These are phyloP conservation scores for Aspergillus nomiae DNA, from an alignment of 2,329 filamentous ascomycete species.

Conservation along the genomic window DNA sequence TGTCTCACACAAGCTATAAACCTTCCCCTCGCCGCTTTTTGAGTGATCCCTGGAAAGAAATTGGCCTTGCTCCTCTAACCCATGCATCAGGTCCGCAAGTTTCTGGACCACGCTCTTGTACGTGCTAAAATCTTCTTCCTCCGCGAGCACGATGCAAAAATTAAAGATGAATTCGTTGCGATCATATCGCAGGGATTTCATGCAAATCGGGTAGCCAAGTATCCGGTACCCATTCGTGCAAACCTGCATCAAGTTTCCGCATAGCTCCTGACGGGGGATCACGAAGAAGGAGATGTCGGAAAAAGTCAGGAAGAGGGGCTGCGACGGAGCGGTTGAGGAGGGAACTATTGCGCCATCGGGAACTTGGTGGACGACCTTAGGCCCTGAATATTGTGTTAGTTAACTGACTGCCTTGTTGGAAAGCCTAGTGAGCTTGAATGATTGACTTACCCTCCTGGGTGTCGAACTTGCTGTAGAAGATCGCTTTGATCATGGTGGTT, in stretches of 20 bases:
- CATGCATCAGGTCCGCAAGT: constrained; percentile 80
- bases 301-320: constrained; percentile 78
- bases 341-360: constrained; percentile 60
- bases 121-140: constrained; percentile 69
- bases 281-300: constrained; percentile 86
- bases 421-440: background rate
- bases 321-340: constrained; percentile 45
- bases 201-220: constrained; percentile 85
- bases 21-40: constrained; percentile 51
- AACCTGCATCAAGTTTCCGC: constrained; percentile 80
- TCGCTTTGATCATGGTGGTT: constrained; percentile 60
- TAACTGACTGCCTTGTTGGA: background rate
- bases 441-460: constrained; percentile 52
- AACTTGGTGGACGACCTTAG: constrained; percentile 66
- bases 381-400: constrained; percentile 45
- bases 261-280: constrained; percentile 92
- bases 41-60: constrained; percentile 62
- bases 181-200: constrained; percentile 78
- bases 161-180: constrained; percentile 99
- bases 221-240: constrained; percentile 75
- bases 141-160: constrained; percentile 80
- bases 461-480: constrained; percentile 69
- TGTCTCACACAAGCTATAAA: constrained; percentile 75
- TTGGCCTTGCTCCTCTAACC: constrained; percentile 86
- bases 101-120: constrained; percentile 86